A percentile compares a stretch with the other conserved stretches of the same genome.
phyloP scores from a whole-genome alignment of 495 filamentous ascomycete genomes.

The Aspergillus nidulans region DNA sequence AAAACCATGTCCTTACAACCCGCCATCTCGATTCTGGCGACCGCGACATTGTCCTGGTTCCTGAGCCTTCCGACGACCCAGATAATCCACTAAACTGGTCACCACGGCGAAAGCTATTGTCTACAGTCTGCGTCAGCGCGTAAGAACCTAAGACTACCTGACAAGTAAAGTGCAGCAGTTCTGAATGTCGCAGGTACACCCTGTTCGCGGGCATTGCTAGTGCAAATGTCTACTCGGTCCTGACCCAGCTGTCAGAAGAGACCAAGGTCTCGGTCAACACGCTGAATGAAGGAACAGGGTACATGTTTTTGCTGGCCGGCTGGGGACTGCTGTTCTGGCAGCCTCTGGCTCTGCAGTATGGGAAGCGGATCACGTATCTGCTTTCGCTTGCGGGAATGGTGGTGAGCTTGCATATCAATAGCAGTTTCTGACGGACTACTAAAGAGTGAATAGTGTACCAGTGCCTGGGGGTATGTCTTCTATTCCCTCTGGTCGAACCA shows the following conservation, averaged over 20 bases:
- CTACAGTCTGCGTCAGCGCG: constrained; percentile 45
- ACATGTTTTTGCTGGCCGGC: constrained; percentile 58
- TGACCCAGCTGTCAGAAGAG: constrained; percentile 52
- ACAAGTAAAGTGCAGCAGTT: not conserved
- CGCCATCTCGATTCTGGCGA: constrained; percentile 35
- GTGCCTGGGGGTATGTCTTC: constrained; percentile 39
- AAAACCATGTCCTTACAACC: constrained; percentile 44
- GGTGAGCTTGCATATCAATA: constrained; percentile 19
- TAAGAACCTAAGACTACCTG: constrained; percentile 18
- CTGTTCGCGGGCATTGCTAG: constrained; percentile 56
- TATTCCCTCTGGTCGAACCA: not conserved
- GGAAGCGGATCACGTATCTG: constrained; percentile 61
- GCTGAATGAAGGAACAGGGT: constrained; percentile 59
- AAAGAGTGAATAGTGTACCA: constrained; percentile 21
- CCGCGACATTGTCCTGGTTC: constrained; percentile 55
- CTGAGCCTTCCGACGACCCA: constrained; percentile 52
- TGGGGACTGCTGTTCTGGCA: constrained; percentile 69
- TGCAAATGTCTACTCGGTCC: constrained; percentile 58
- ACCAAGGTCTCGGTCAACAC: constrained; percentile 50
- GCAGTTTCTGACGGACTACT: not conserved
- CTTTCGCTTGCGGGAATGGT: constrained; percentile 52
- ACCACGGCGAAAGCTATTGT: constrained; percentile 48
- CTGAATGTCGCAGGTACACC: constrained; percentile 44
- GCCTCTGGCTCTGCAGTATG: constrained; percentile 61
- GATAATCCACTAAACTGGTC: constrained; percentile 64